phyloP scores from a whole-genome alignment of 768 basidiomycete species.

The Pleurotus sapidus region DNA sequence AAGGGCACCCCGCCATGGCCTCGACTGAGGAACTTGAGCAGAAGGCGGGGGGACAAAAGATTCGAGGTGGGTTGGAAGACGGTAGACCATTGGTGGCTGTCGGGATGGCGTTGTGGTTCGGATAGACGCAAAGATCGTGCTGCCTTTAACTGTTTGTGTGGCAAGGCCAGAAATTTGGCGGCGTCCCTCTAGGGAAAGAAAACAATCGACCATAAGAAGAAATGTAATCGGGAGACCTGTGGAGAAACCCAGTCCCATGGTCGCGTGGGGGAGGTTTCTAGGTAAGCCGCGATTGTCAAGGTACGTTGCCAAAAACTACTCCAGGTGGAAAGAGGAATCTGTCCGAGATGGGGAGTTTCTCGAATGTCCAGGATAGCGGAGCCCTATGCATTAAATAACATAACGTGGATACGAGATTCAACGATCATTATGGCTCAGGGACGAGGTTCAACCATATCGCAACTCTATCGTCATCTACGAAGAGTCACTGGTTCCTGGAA shows the following conservation, averaged over 20 bases:
- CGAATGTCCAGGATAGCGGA: background rate
- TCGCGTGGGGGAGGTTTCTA: constrained; percentile 29
- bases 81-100: constrained; percentile 51
- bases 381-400: background rate
- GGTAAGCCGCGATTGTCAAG: constrained; percentile 26
- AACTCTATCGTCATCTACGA: constrained; percentile 4
- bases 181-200: constrained; percentile 9
- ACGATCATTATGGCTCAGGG: background rate
- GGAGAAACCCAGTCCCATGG: constrained; percentile 26
- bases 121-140: constrained; percentile 20
- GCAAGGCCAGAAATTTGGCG: constrained; percentile 10
- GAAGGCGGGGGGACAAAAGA: constrained; percentile 54
- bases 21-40: constrained; percentile 37
- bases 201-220: constrained; percentile 12
- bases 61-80: constrained; percentile 60
- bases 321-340: background rate
- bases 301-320: constrained; percentile 16
- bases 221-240: constrained; percentile 13
- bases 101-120: constrained; percentile 26
- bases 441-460: background rate
- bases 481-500: background rate
- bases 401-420: constrained; percentile 3
- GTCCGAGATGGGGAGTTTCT: constrained; percentile 1
- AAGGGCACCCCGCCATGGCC: constrained; percentile 60
- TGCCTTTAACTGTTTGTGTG: constrained; percentile 37